A percentile compares a stretch with the other conserved stretches of the same genome.
phyloP scores from a whole-genome alignment of 805 yeast species.

The Kodamaea leandrae region DNA sequence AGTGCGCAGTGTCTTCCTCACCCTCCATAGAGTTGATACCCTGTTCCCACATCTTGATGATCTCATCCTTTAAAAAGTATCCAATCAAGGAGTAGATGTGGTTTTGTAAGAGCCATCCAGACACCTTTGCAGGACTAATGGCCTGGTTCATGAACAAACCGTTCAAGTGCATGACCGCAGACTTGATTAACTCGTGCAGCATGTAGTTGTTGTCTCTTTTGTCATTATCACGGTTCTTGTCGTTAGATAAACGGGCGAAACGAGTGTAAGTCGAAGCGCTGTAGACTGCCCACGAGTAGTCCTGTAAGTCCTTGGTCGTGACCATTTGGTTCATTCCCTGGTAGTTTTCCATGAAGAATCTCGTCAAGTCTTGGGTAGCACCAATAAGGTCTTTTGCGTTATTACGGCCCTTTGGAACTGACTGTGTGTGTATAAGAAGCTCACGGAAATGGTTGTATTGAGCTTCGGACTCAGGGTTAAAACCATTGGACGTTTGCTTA shows the following conservation, averaged over 20 bases:
- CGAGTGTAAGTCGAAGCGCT: slow-evolving; percentile 29
- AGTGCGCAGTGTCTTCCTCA: slow-evolving; percentile 14
- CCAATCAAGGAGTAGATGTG: slow-evolving; percentile 38
- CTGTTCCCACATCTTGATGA: slow-evolving; percentile 67
- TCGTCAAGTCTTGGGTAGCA: slow-evolving; percentile 5
- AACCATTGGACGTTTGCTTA: slow-evolving; percentile 1
- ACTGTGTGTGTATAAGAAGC: slow-evolving; percentile 25
- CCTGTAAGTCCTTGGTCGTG: slow-evolving; percentile 20
- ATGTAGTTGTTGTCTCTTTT: slow-evolving; percentile 24
- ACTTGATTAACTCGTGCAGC: slow-evolving; percentile 31
- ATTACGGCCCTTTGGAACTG: slow-evolving; percentile 7
- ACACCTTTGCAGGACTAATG: slow-evolving; percentile 22
- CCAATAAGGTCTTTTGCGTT: slow-evolving; percentile 1
- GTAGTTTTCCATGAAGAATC: slow-evolving; percentile 15
- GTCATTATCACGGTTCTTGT: slow-evolving; percentile 39
- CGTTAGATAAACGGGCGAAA: slow-evolving; percentile 30
- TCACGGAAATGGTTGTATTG: slow-evolving; percentile 30
- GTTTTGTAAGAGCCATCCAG: slow-evolving; percentile 21
- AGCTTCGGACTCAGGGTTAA: slow-evolving; percentile 14
- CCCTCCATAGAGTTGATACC: slow-evolving; percentile 39
- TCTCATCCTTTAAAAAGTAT: slow-evolving; percentile 58
- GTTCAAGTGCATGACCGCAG: slow-evolving; percentile 31
- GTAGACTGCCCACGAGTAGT: slow-evolving; percentile 22
- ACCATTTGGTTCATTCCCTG: slow-evolving; percentile 19
- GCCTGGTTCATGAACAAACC: slow-evolving; percentile 31